These are phyloP conservation scores for Lizonia empirigonia DNA, from an alignment of 2,329 filamentous ascomycete species.

Conservation along the genomic window DNA sequence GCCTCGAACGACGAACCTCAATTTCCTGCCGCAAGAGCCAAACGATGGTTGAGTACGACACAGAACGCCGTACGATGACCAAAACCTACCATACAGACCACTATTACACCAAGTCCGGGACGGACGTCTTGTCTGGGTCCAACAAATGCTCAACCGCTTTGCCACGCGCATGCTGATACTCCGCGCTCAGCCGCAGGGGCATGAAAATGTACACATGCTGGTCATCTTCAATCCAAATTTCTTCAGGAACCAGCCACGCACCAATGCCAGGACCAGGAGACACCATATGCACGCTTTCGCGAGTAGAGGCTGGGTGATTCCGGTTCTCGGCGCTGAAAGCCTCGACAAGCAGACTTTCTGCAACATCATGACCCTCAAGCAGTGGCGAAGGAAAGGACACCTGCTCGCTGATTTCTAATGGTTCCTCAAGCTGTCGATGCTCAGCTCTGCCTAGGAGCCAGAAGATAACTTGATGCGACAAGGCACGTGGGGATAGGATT, in stretches of 20 bases:
- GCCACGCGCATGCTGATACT: slow-evolving; percentile 38
- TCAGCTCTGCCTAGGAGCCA: not conserved
- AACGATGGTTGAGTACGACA: not conserved
- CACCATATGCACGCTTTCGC: slow-evolving; percentile 20
- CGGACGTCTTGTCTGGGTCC: not conserved
- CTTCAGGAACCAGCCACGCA: slow-evolving; percentile 16
- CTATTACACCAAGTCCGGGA: not conserved
- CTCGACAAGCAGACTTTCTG: slow-evolving; percentile 8
- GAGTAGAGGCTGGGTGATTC: slow-evolving; percentile 14
- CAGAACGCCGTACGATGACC: not conserved
- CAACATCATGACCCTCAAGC: not conserved
- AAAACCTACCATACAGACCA: not conserved
- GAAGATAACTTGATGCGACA: not conserved
- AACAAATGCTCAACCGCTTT: not conserved
- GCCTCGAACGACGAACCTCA: no score
- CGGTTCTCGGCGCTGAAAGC: slow-evolving; percentile 1
- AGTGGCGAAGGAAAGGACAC: not conserved
- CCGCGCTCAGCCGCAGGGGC: slow-evolving; percentile 39
- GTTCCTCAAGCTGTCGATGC: not conserved
- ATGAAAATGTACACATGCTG: slow-evolving; percentile 31
- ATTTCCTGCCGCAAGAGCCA: not conserved
- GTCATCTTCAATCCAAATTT: not conserved
- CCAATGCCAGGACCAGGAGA: slow-evolving; percentile 35
- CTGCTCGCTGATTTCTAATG: not conserved
- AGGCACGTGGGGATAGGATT: not conserved